phyloP scores from a whole-genome alignment of 169 alveolate species.

The Plasmodium cynomolgi region DNA sequence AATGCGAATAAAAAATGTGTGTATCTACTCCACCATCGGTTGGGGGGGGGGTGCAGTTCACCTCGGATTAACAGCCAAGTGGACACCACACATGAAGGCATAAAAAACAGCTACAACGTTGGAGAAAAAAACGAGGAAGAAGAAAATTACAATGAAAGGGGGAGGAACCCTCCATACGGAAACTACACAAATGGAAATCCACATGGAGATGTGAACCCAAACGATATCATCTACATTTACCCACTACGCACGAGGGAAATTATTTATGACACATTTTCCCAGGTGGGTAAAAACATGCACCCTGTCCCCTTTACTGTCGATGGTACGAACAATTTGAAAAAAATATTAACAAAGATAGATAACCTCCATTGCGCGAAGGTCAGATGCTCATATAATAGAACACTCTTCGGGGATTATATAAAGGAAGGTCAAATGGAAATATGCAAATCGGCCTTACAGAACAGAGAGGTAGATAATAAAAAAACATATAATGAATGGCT shows the following conservation, averaged over 20 bases:
- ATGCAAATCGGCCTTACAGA: not conserved
- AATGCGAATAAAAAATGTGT: conserved; percentile 29
- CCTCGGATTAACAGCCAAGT: not conserved
- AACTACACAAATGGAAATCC: not conserved
- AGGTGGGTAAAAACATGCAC: conserved; percentile 33
- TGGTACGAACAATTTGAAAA: conserved; percentile 30
- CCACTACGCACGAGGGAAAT: conserved; percentile 36
- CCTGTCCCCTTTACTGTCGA: conserved; percentile 32
- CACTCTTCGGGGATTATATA: conserved; percentile 47
- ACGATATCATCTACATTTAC: conserved; percentile 13
- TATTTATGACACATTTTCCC: conserved; percentile 8
- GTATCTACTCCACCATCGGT: conserved; percentile 10
- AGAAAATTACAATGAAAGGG: not conserved
- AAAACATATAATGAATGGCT: not conserved
- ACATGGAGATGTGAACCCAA: not conserved
- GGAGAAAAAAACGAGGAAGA: not conserved
- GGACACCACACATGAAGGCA: not conserved
- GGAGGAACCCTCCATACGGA: not conserved
- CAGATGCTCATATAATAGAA: conserved; percentile 2
- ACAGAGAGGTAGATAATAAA: not conserved
- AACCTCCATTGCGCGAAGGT: conserved; percentile 31
- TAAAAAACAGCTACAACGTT: not conserved
- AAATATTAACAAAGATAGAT: conserved; percentile 24
- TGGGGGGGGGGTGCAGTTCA: not conserved
- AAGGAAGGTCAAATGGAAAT: conserved; percentile 42